phyloP scores from a whole-genome alignment of 2,329 filamentous ascomycete genomes.

The Penicillium corylophilum region DNA sequence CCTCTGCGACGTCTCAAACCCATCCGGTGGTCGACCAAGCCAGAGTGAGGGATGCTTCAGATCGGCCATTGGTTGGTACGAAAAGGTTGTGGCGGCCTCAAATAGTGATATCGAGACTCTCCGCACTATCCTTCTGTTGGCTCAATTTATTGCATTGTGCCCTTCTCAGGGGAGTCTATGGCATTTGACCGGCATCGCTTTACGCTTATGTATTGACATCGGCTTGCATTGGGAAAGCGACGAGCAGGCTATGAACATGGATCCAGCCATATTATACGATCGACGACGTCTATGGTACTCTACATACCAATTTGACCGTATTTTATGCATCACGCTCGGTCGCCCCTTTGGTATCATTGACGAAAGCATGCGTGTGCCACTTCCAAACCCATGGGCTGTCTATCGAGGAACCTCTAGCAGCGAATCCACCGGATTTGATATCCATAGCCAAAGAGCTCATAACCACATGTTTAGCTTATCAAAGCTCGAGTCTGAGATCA shows the following conservation, averaged over 20 bases:
- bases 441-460: constrained; percentile 1
- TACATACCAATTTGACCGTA: constrained; percentile 2
- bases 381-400: constrained; percentile 4
- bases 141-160: not conserved
- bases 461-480: not conserved
- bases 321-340: constrained; percentile 3
- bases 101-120: constrained; percentile 4
- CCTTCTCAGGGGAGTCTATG: constrained; percentile 3
- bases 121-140: not conserved
- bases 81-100: not conserved
- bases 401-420: not conserved
- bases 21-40: not conserved
- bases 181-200: not conserved
- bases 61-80: not conserved
- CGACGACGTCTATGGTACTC: constrained; percentile 1
- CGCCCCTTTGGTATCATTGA: constrained; percentile 6
- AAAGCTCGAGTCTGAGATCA: constrained; percentile 1
- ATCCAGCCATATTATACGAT: not conserved
- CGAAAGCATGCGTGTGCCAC: not conserved
- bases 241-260: not conserved
- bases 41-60: constrained; percentile 5
- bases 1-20: not conserved
- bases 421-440: not conserved
- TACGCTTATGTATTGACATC: constrained; percentile 4
- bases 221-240: constrained; percentile 5